These are phyloP conservation scores for Ophiostoma novo-ulmi DNA, from an alignment of 2,329 filamentous ascomycete genomes.

Conservation along the genomic window DNA sequence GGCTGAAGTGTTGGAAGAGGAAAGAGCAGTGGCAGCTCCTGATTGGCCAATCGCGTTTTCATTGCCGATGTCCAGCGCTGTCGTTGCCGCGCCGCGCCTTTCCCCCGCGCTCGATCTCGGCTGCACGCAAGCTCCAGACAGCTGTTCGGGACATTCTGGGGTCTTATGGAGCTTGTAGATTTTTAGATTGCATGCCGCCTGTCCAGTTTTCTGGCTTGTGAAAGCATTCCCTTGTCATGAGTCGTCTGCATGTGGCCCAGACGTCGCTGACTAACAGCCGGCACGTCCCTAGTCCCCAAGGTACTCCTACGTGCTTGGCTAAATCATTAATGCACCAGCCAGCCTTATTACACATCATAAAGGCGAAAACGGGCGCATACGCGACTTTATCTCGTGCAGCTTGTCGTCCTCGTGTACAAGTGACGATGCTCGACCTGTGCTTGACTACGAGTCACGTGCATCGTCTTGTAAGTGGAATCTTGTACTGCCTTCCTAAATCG, in stretches of 20 bases:
- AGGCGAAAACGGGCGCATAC: not conserved
- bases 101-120: slow-evolving; percentile 20
- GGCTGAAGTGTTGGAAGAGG: not conserved
- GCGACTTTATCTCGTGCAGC: not conserved
- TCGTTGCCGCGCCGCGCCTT: slow-evolving; percentile 16
- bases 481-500: slow-evolving; percentile 21
- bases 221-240: not conserved
- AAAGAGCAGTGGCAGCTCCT: not conserved
- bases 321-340: not conserved
- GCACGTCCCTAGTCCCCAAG: not conserved
- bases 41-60: slow-evolving; percentile 21
- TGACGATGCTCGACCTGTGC: not conserved
- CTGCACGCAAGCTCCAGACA: slow-evolving; percentile 9
- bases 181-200: not conserved
- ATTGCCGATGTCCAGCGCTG: slow-evolving; percentile 15
- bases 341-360: not conserved
- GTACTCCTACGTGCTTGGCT: not conserved
- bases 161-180: not conserved
- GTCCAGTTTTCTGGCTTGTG: not conserved
- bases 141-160: not conserved
- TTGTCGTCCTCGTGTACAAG: not conserved
- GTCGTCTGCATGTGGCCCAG: not conserved
- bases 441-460: slow-evolving; percentile 16
- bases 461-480: slow-evolving; percentile 3
- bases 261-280: not conserved